Evolutionary conservation across 495 filamentous ascomycete species (phyloP), one percentile per base, ranked within the genome.

Genomic region (Aspergillus sparsus): DNA sequence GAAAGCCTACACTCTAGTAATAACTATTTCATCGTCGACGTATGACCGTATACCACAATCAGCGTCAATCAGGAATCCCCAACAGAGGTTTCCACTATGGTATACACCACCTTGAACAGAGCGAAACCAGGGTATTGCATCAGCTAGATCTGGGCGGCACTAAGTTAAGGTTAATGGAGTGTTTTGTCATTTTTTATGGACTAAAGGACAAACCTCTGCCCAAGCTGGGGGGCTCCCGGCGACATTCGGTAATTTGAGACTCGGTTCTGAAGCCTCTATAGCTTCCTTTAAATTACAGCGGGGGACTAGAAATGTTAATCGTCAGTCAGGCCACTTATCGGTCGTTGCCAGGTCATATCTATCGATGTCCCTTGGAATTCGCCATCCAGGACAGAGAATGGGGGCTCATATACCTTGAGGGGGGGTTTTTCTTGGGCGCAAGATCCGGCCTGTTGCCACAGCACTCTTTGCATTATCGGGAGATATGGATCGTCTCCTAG

Each of bases 121-220:
- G 0, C 77, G 79, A 69, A 84, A 93, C 72, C 87, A 93, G 0
- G 81, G 78, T 1, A 93, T 66, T 2, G 85, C 78, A 64, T 93
- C 89, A 60, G 83, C 87, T 5, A 94, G 66, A 0, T 79, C 80
- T 12, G 84, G 81, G 7, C 91, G 83, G 41, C 64, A 74, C 68
- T 82, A 37, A 6, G 9, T 27, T 46, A 27, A 16, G 15, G 21
- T 71, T 35, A 68, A 55, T 16, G n/a, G 47, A n/a, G 58, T 15
- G 16, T 50, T 12, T 16, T 15, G 12, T 34, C 34, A 15, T 6
- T 32, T 35, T 8, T 31, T 32, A n/a, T n/a, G 21, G 21, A 27
- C 21, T 15, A 0, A 6, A 2, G 15, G 4, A 46, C 64, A 53
- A 55, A 82, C 78, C 39, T 88, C 71, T 33, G 87, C 77, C 84